Evolutionary conservation across 2,329 filamentous ascomycete species (phyloP), one percentile per base, ranked within the genome.

Genomic region (Akanthomyces dipterigenus): DNA sequence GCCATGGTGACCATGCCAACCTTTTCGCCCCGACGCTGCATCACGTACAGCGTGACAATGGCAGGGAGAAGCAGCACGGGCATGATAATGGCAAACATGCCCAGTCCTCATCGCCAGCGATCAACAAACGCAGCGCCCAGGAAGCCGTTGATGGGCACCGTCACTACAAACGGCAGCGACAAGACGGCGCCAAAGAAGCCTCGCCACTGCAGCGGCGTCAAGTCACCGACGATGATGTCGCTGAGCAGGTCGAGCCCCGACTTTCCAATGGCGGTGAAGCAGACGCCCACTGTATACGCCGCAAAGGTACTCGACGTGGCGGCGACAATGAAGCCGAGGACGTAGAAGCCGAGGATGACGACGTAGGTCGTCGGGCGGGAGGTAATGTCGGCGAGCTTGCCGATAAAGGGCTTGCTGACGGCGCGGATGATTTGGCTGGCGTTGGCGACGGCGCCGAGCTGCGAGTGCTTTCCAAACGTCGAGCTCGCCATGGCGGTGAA

Each of bases 221-320:
- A 79, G 67, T 88, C 86, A 1, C 83, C 83, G 46, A 87, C 80
- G 65, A 87, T 84, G 54, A 88, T 82, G 64, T 86, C 83, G 66
- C 85, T 83, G 53, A 87, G 75, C 31, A 87, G 80, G 60, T 84
- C 82, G 5, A 86, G 77, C 3, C 83, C 84, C 0, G 83, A 84
- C 55, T 79, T 78, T 2, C 85, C 85, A 6, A 85, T 76, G 1
- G 79, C 77, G 60, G 86, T 85, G 69, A 88, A 84, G 12, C 87
- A 77, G 64, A 82, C 76, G 1, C 80, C 81, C 2, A 77, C 78
- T 0, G 80, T 76, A 54, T 82, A 84, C 6, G 80, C 78, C 24
- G 78, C 72, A 55, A 87, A 78, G 57, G 76, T 78, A 31, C 74
- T 75, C 2, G 82, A 80, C 0, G 79, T 78, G 2, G 85, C 83